A percentile compares a stretch with the other conserved stretches of the same genome.
Conservation (phyloP, 2,329 filamentous ascomycete genomes). For the Paracoccidioides brasiliensis region DNA sequence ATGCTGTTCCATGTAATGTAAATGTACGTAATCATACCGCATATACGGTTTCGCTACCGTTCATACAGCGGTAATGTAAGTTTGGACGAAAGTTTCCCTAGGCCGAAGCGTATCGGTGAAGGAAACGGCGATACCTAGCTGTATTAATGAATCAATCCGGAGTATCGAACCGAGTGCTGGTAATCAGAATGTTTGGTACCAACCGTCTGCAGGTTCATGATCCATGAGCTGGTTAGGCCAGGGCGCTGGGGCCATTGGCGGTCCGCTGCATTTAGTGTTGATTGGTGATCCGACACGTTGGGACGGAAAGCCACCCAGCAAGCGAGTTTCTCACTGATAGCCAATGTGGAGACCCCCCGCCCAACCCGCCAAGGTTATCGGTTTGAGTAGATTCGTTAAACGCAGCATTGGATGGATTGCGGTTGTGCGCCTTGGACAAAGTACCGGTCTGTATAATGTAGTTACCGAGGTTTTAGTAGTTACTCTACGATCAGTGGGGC, state of each 20-base stretch:
- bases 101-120: not conserved
- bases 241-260: conserved; percentile 2
- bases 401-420: not conserved
- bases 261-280: not conserved
- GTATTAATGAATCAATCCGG: not conserved
- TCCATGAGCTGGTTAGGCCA: not conserved
- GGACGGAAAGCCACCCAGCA: not conserved
- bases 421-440: too few species aligned
- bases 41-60: not conserved
- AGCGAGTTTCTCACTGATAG: not conserved
- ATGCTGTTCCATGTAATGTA: not conserved
- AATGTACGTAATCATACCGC: not conserved
- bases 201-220: not conserved
- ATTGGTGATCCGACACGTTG: conserved; percentile 1
- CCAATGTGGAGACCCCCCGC: conserved; percentile 16
- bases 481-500: too few species aligned
- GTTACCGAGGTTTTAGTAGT: too few species aligned
- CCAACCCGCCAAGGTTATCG: conserved; percentile 5
- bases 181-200: too few species aligned
- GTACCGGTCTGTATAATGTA: too few species aligned
- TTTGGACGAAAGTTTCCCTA: not conserved
- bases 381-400: not conserved
- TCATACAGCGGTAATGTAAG: not conserved
- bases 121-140: not conserved
- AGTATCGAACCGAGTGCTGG: not conserved